These are phyloP conservation scores for Chytridium lagenaria DNA, from an alignment of 371 early-diverging fungal genomes.

Conservation along the genomic window DNA sequence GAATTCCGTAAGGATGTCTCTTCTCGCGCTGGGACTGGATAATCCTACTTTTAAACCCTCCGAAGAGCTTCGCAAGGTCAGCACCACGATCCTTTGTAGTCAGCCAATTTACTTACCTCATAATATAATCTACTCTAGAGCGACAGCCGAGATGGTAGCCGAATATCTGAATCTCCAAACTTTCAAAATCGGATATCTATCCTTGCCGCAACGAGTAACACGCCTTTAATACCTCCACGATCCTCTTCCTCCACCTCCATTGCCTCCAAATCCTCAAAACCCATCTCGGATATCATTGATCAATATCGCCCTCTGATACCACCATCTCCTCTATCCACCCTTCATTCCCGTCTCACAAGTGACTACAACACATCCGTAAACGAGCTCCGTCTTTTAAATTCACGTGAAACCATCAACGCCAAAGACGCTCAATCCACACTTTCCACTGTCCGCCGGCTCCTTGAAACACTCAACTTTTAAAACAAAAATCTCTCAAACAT, in stretches of 20 bases:
- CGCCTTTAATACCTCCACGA: too few relatives aligned
- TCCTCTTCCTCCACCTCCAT: not conserved
- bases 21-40: conserved; percentile 17
- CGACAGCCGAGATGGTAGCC: too few relatives aligned
- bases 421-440: conserved; percentile 25
- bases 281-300: not conserved
- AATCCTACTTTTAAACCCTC: too few relatives aligned
- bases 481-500: conserved; percentile 5
- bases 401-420: not conserved
- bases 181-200: too few relatives aligned
- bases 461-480: conserved; percentile 28
- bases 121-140: too few relatives aligned
- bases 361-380: conserved; percentile 4
- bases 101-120: too few relatives aligned
- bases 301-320: conserved; percentile 29
- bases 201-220: too few relatives aligned
- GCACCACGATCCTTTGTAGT: too few relatives aligned
- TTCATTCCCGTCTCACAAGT: conserved; percentile 14
- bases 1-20: conserved; percentile 24
- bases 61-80: too few relatives aligned
- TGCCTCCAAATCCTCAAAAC: not conserved
- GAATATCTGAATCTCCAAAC: too few relatives aligned
- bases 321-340: conserved; percentile 22
- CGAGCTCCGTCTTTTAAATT: conserved; percentile 24
- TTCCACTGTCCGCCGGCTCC: conserved; percentile 16